Conservation (phyloP, 768 basidiomycete genomes). For the Sarcomyxa edulis region DNA sequence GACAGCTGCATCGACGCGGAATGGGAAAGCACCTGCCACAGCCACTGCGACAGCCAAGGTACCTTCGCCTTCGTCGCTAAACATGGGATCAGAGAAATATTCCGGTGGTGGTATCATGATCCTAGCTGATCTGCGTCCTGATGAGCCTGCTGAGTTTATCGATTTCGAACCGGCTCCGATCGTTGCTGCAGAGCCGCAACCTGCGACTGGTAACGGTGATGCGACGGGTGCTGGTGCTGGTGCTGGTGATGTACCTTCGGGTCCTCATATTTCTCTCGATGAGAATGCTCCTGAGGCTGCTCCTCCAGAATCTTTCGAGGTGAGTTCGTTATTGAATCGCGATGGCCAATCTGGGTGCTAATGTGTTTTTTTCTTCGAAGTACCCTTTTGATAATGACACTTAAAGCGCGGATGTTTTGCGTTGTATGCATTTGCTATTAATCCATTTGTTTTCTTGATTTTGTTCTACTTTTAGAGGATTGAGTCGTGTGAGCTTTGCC, state of each 20-base stretch:
- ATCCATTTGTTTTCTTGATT: not conserved
- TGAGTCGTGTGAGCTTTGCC: not conserved
- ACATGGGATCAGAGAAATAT: constrained; percentile 49
- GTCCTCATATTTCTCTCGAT: constrained; percentile 62
- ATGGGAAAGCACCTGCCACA: constrained; percentile 21
- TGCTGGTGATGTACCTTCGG: constrained; percentile 29
- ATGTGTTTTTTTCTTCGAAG: constrained; percentile 29
- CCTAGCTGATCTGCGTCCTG: constrained; percentile 66
- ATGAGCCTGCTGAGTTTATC: constrained; percentile 72
- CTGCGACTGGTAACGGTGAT: constrained; percentile 18
- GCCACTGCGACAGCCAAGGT: too few relatives aligned
- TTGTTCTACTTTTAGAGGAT: not conserved
- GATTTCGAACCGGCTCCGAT: constrained; percentile 39
- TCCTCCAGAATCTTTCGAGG: constrained; percentile 81
- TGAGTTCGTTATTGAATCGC: too few relatives aligned
- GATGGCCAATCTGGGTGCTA: constrained; percentile 2
- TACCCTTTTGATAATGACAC: constrained; percentile 73
- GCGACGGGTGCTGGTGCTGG: constrained; percentile 24
- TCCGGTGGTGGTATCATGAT: constrained; percentile 88
- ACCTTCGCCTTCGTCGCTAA: constrained; percentile 22
- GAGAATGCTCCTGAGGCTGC: constrained; percentile 69
- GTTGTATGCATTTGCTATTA: not conserved
- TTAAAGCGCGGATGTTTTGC: constrained; percentile 21
- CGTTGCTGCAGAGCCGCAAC: constrained; percentile 18
- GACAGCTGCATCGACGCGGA: constrained; percentile 28